phyloP scores from a whole-genome alignment of 441 rosid genomes.

The Arabidopsis lyrata region DNA sequence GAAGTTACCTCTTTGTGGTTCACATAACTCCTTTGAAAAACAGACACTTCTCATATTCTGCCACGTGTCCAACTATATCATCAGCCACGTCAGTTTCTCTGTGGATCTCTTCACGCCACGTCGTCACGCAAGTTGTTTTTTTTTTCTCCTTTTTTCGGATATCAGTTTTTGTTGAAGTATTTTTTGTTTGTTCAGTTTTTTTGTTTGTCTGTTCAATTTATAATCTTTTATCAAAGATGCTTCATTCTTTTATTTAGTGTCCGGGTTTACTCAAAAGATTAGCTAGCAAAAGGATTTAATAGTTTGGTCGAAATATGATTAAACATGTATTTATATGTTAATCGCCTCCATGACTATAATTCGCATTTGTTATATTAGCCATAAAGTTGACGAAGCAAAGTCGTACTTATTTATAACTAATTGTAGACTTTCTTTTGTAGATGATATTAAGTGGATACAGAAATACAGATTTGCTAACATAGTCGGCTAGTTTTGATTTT shows the following conservation, averaged over 20 bases:
- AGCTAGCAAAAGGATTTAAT: no score
- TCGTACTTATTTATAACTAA: slow-evolving; percentile 1
- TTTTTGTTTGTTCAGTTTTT: neutral
- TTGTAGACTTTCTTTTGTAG: slow-evolving; percentile 13
- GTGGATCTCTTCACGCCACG: slow-evolving; percentile 29
- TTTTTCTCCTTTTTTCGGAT: neutral
- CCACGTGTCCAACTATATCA: slow-evolving; percentile 3
- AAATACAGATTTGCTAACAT: slow-evolving; percentile 12
- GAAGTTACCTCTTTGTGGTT: slow-evolving; percentile 33
- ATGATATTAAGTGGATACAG: slow-evolving; percentile 16
- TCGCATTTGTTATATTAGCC: neutral
- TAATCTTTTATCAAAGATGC: no score
- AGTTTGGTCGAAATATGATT: neutral
- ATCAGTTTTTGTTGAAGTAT: neutral
- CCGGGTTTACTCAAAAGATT: no score
- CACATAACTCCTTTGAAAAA: slow-evolving; percentile 17
- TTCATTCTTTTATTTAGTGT: no score
- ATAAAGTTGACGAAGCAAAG: slow-evolving; percentile 31
- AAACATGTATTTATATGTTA: slow-evolving; percentile 26
- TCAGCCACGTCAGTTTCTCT: slow-evolving; percentile 9
- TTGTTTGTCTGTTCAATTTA: neutral
- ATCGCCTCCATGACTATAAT: slow-evolving; percentile 39
- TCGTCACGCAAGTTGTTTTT: neutral
- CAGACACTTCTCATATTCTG: neutral
- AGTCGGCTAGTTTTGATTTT: slow-evolving; percentile 15